Base-by-base conservation (phyloP, 2,329 filamentous ascomycete species). In the Fusarium musae region DNA sequence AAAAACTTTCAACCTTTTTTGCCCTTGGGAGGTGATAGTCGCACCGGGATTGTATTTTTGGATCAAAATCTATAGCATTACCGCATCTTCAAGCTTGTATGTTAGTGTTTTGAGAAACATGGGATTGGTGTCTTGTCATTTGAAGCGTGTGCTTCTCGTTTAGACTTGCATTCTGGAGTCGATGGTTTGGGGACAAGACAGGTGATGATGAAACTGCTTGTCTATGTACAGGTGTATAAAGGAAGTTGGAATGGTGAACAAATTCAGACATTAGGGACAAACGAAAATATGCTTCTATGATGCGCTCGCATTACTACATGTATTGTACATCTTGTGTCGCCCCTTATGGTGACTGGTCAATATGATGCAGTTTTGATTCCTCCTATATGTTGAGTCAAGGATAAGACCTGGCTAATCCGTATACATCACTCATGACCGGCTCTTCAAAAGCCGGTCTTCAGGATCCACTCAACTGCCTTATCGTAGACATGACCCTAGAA, bases 1-100 rank as follows among this genome's bases (percentile, higher is more conserved):
- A 90, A 77, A 90, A 94, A 76, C 81, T 95, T 67, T 90, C 92
- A 78, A 87, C 88, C 54, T 93, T 83, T 63, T 79, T 82, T 60
- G 81, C 79, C 58, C 72, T 83, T 49, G 78, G 73, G 90, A 87
- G 69, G 94, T 89, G 69, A 79, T 66, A 54, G 46, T 42, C 30
- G 52, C 59, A 50, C 59, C 13, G 53, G 56, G 47, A 36, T 32
- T 39, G 53, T 57, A 60, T 70, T 78, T 65, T 73, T 78, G 75
- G 70, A 76, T 74, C 60, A 65, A 34, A 28, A 32, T 59, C 44
- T 68, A 69, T 64, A 53, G 59, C 64, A 62, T 72, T 69, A 53
- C 47, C 64, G 63, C 57, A 65, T 57, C 63, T 49, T 53, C 19
- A 73, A 74, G 74, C 76, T 74, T 79, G 77, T 79, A 79, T 77